phyloP scores from a whole-genome alignment of 306 rosid genomes.

The Pyrus betulifolia region DNA sequence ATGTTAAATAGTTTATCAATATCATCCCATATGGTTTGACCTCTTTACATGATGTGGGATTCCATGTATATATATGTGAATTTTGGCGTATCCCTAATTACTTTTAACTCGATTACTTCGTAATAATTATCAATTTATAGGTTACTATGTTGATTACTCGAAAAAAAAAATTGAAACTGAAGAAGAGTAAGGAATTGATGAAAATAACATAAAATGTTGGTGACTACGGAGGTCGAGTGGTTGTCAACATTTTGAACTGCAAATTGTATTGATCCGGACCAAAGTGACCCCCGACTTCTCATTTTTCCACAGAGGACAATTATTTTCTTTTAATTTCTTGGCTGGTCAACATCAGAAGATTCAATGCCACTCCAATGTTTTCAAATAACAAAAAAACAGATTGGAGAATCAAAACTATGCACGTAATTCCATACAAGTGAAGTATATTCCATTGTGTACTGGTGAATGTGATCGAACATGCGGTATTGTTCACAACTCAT shows the following conservation, averaged over 20 bases:
- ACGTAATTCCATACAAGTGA: constrained; percentile 14
- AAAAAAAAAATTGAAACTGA: background rate
- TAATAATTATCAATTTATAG: no score
- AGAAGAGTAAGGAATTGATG: background rate
- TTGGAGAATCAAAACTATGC: constrained; percentile 18
- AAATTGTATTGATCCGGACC: constrained; percentile 17
- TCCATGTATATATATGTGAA: no score
- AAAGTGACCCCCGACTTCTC: constrained; percentile 40
- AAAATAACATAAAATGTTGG: background rate
- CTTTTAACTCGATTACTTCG: no score
- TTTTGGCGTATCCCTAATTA: no score
- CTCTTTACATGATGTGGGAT: no score
- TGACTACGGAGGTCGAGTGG: constrained; percentile 9
- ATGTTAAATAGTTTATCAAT: no score
- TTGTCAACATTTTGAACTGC: constrained; percentile 28
- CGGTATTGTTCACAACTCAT: background rate
- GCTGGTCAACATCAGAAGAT: constrained; percentile 16
- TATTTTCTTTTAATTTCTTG: background rate
- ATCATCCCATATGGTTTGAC: no score
- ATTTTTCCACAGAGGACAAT: constrained; percentile 14
- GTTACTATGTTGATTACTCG: no score
- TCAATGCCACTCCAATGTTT: background rate
- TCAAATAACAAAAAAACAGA: background rate
- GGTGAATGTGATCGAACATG: background rate
- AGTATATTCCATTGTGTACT: background rate